A percentile compares a stretch with the other conserved stretches of the same genome.
phyloP scores from a whole-genome alignment of 176 grass and related monocot genomes.

The Lolium rigidum region DNA sequence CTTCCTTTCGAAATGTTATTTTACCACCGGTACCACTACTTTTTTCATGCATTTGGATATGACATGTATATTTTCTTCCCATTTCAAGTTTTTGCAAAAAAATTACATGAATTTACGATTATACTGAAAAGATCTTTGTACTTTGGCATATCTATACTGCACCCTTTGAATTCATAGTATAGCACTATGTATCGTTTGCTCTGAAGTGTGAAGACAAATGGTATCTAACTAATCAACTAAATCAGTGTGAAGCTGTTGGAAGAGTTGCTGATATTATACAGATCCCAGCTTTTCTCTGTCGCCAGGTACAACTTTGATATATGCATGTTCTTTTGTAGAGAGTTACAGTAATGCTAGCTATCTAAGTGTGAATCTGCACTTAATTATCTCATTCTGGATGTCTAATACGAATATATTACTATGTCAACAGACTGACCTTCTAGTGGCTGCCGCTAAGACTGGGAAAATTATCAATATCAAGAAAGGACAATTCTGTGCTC shows the following conservation, averaged over 20 bases:
- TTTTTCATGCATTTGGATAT: slow-evolving; percentile 17
- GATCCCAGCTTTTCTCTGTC: slow-evolving; percentile 98
- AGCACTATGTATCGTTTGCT: slow-evolving; percentile 12
- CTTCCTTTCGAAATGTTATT: neutral
- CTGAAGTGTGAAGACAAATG: neutral
- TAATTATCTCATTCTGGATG: slow-evolving; percentile 1
- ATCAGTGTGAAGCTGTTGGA: slow-evolving; percentile 95
- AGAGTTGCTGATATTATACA: slow-evolving; percentile 97
- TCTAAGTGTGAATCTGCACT: slow-evolving; percentile 29
- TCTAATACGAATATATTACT: slow-evolving; percentile 36
- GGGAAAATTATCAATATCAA: slow-evolving; percentile 98
- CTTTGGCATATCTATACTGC: slow-evolving; percentile 9
- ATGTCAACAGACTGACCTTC: slow-evolving; percentile 81
- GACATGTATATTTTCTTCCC: neutral
- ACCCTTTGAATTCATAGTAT: slow-evolving; percentile 17
- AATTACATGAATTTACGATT: neutral
- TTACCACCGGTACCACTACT: neutral
- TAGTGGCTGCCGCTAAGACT: slow-evolving; percentile 89
- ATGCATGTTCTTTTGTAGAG: neutral
- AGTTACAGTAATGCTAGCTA: slow-evolving; percentile 3
- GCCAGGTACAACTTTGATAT: slow-evolving; percentile 63
- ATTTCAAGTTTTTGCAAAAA: neutral
- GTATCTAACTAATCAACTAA: slow-evolving; percentile 38
- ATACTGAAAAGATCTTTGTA: neutral
- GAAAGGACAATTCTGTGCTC: slow-evolving; percentile 97